Percentiles rank a stretch among this genome's conserved stretches.
phyloP scores from a whole-genome alignment of 257 asterid species.

The Nicotiana attenuata region DNA sequence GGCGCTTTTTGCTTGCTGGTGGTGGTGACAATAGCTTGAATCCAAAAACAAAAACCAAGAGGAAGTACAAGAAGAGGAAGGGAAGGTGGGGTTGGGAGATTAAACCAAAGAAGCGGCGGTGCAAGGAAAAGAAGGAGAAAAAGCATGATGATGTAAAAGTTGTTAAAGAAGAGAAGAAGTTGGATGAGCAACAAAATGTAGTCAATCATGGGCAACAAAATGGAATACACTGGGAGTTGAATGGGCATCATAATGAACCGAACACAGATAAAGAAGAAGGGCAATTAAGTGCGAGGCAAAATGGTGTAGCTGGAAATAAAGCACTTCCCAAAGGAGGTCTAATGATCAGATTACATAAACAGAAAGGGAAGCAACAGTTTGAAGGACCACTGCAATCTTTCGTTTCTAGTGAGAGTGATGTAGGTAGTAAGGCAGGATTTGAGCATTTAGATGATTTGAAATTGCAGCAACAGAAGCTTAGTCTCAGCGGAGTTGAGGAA shows the following conservation, averaged over 20 bases:
- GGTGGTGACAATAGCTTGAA: conserved; percentile 4
- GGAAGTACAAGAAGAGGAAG: conserved; percentile 24
- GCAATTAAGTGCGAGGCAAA: not conserved
- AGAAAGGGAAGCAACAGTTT: not conserved
- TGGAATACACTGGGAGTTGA: not conserved
- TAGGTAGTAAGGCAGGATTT: conserved; percentile 1
- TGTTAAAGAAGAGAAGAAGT: not conserved
- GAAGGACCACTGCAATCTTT: not conserved
- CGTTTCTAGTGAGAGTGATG: not conserved
- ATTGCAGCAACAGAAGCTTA: not conserved
- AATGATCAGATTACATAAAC: not conserved
- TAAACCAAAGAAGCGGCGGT: conserved; percentile 13
- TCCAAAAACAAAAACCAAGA: conserved; percentile 18
- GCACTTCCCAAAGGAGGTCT: not conserved
- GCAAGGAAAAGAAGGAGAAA: conserved; percentile 8
- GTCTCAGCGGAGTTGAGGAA: not conserved
- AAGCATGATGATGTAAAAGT: conserved; percentile 7
- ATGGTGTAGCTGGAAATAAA: not conserved
- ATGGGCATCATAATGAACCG: not conserved
- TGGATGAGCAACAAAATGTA: conserved; percentile 1
- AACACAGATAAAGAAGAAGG: not conserved
- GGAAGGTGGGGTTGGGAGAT: conserved; percentile 28
- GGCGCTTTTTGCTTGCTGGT: conserved; percentile 26
- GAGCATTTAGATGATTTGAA: not conserved
- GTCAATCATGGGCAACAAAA: not conserved